Evolutionary conservation across 2,329 filamentous ascomycete species (phyloP), one percentile per base, ranked within the genome.

Genomic region (Chrysoporthe puriensis): DNA sequence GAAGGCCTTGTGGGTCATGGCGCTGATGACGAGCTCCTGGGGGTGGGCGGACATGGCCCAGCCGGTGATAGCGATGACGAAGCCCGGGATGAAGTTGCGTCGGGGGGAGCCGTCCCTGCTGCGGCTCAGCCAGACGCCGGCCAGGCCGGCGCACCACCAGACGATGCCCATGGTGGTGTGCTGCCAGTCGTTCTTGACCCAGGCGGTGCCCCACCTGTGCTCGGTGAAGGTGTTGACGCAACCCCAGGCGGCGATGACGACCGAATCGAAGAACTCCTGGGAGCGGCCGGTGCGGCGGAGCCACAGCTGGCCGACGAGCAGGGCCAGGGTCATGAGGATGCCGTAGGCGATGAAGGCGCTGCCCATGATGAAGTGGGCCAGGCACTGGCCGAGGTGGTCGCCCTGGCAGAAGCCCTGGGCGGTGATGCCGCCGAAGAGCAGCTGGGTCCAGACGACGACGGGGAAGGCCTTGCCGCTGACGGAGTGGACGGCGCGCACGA

Each of bases 151-250:
- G 74, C 90, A 92, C 95, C 95, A 99, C 96, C 96, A 99, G 63
- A 99, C 89, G 70, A 99, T 88, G n/a, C 96, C 96, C 95, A 99
- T 98, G n/a, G 92, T 93, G 0, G 96, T 99, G 79, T 99, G 96
- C 78, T 99, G 95, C 81, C 97, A 88, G 78, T 99, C 96, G 76
- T 97, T 98, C 79, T 88, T 89, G 63, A 91, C 93, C 96, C 96
- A 99, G 0, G 88, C 86, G 0, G 85, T 85, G 65, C 96, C 96
- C 96, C 96, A 99, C 63, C 91, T 88, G 77, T 99, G 96, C 79
- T 98, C 96, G 21, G 96, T 99, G 73, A 99, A 98, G 9, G 96
- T 98, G 79, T 98, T 99, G 79, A 99, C 90, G 76, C 93, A 96
- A 44, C 95, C 96, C 96, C 96, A 99, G 0, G 91, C 90, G 1